These are phyloP conservation scores for Vitis rotundifolia DNA, from an alignment of 164 flowering plant genomes.

Conservation along the genomic window DNA sequence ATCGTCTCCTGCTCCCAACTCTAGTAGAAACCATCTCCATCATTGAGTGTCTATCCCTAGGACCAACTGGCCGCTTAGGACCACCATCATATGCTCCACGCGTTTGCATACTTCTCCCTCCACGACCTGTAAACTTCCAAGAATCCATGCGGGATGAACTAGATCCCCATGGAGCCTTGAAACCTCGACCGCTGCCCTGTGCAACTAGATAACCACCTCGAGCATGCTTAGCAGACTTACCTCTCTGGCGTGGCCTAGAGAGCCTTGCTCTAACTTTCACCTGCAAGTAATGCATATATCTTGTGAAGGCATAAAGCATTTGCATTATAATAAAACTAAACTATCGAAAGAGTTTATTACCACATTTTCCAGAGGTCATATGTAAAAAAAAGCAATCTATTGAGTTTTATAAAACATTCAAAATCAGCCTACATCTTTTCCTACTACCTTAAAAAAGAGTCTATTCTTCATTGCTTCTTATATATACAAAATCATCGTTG, in stretches of 20 bases:
- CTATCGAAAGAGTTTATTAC: too few relatives aligned
- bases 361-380: too few relatives aligned
- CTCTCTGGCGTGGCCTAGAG: conserved; percentile 30
- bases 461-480: too few relatives aligned
- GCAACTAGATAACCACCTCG: conserved; percentile 21
- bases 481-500: too few relatives aligned
- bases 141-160: conserved; percentile 14
- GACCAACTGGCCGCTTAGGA: conserved; percentile 17
- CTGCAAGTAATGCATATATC: conserved; percentile 4
- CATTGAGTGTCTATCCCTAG: conserved; percentile 14
- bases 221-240: conserved; percentile 18
- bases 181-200: conserved; percentile 12
- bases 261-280: conserved; percentile 30
- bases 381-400: too few relatives aligned
- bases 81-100: conserved; percentile 18
- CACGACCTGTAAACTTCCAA: conserved; percentile 21
- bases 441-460: too few relatives aligned
- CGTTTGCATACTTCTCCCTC: conserved; percentile 18
- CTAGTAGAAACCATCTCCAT: conserved; percentile 16
- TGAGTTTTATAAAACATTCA: too few relatives aligned
- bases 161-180: conserved; percentile 16
- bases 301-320: neutral
- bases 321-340: too few relatives aligned
- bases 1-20: conserved; percentile 15
- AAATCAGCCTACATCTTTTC: too few relatives aligned